Evolutionary conservation across 2,329 filamentous ascomycete species (phyloP), one percentile per base, ranked within the genome.

Genomic region (Colletotrichum tanaceti): DNA sequence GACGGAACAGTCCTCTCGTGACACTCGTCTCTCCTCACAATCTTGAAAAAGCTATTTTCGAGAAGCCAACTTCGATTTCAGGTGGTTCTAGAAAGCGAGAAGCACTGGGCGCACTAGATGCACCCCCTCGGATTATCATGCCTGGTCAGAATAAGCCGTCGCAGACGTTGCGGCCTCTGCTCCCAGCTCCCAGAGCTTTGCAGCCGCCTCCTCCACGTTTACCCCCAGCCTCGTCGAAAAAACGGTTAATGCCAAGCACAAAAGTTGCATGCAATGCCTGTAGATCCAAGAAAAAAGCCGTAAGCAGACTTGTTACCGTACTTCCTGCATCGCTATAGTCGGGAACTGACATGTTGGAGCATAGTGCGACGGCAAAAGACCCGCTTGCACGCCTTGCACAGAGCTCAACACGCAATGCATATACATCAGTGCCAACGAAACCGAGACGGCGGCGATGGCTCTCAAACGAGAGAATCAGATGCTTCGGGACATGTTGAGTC

Each of bases 401-500:
- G 71, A 67, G 5, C 65, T 68, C 38, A 49, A 46, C 11, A 9
- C 32, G n/a, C 52, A n/a, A 2, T 74, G 73, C 54, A 50, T 64
- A 41, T 74, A 73, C 39, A 58, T 66, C 35, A 69, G 66, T 57
- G 62, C 28, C 44, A 57, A 66, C 44, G 73, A 61, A 66, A 72
- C 62, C 46, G 72, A 57, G 50, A 69, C 66, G 44, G 38, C 66
- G 5, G 66, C 50, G 11, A 69, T 69, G 66, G 66, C 63, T 39
- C 57, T 65, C 14, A 70, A 65, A 39, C 66, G 66, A 41, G 60
- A 60, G 24, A 69, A 71, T 16, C 43, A 72, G 41, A 14, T 72
- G n/a, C 53, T 75, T 5, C 75, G 77, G 50, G 38, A 75, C 5
- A 38, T 76, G 11, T 65, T 73, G 41, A 70, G 73, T 7, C 60